A percentile compares a stretch with the other conserved stretches of the same genome.
These are phyloP conservation scores for Pisolithus sp. DNA, from an alignment of 768 basidiomycete genomes.

Conservation along the genomic window DNA sequence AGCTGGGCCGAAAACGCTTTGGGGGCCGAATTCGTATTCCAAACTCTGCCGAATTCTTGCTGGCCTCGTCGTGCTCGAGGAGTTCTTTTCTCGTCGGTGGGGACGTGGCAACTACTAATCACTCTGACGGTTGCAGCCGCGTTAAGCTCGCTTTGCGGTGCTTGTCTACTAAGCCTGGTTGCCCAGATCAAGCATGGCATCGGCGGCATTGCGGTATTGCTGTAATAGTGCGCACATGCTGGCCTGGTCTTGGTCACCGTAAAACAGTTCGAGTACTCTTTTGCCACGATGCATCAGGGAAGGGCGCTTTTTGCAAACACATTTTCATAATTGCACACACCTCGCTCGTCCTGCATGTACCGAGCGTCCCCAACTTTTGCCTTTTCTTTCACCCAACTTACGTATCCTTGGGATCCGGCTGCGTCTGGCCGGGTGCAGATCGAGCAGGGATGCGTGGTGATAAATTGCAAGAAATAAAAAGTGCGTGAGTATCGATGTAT, in stretches of 20 bases:
- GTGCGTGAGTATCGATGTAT: conserved; percentile 17
- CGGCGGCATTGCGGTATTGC: not conserved
- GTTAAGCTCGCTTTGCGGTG: too few species aligned
- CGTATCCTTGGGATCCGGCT: not conserved
- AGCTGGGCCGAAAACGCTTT: too few species aligned
- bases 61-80: too few species aligned
- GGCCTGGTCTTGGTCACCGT: not conserved
- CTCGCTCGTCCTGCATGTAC: not conserved
- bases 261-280: not conserved
- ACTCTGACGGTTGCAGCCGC: not conserved
- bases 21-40: too few species aligned
- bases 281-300: conserved; percentile 2
- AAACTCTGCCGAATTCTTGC: too few species aligned
- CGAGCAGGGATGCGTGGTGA: conserved; percentile 25
- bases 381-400: not conserved
- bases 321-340: not conserved
- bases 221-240: not conserved
- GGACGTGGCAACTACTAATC: not conserved
- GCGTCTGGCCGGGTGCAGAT: not conserved
- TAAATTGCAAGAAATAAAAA: conserved; percentile 16
- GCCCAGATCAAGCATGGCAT: not conserved
- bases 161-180: not conserved
- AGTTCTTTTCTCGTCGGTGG: too few species aligned
- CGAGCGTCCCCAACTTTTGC: not conserved
- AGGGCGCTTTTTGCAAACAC: not conserved